Evolutionary conservation across 306 rosid genomes (phyloP), one percentile per base, ranked within the genome.

Genomic region (Albizia julibrissin): DNA sequence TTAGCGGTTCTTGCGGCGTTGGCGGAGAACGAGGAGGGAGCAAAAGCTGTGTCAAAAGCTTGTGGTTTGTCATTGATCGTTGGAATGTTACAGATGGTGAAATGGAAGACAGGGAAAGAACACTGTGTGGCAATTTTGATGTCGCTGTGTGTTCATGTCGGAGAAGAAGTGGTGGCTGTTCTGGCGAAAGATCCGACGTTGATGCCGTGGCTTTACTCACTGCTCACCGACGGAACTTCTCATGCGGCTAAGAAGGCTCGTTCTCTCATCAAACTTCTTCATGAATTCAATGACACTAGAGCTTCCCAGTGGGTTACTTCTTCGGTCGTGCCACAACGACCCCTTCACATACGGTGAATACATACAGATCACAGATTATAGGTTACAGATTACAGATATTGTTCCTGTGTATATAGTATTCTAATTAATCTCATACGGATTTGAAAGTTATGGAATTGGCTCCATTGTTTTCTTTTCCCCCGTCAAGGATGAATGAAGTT

Each of bases 191-290:
- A 95, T 46, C n/a, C 76, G 1, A 64, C 91, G 1, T 10, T 95
- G 0, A 89, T 88, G 92, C 87, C 91, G 26, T 15, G 79, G 42
- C 93, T 95, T 1, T 95, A 93, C 80, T 86, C 91, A 3, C 84
- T 89, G 22, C 31, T 88, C 5, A 88, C 92, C 0, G 94, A 89
- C 2, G 98, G 92, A 10, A 88, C 87, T 40, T 43, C 85, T 71
- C 84, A 85, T 22, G 91, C 94, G 0, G 75, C 83, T 3, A 95
- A 91, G 88, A 93, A 95, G 82, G 92, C 95, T 0, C 86, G 95
- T 0, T 85, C 86, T 12, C 92, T 95, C 33, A 87, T 95, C 68
- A 90, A 79, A 37, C 73, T 91, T 81, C 80, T 95, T 7, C 98
- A 90, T 0, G 89, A 87, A 54, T 90, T 86, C 59, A 80, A 74